Percentiles rank a stretch among this genome's conserved stretches.
phyloP scores from a whole-genome alignment of 179 eudicot genomes.

The Gypsophila paniculata region DNA sequence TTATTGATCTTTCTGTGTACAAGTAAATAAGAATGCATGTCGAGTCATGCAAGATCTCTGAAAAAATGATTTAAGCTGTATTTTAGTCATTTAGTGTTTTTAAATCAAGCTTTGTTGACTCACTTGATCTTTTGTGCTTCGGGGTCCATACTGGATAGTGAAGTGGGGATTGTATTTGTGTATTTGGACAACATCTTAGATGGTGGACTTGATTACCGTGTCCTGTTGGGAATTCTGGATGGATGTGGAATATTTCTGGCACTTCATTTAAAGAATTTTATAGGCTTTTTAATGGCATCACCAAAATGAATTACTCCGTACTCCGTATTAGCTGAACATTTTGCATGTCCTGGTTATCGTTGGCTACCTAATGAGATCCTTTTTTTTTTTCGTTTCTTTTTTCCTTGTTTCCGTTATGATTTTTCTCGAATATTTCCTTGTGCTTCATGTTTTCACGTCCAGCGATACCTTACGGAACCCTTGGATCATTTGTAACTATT shows the following conservation, averaged over 20 bases:
- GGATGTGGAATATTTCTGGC: too few species aligned
- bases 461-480: background rate
- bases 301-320: too few species aligned
- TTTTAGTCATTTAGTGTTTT: background rate
- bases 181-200: too few species aligned
- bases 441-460: background rate
- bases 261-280: too few species aligned
- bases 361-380: background rate
- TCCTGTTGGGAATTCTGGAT: too few species aligned
- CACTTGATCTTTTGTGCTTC: background rate
- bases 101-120: background rate
- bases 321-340: background rate
- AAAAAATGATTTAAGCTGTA: background rate
- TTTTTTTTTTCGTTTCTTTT: background rate
- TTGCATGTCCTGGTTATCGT: background rate
- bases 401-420: background rate
- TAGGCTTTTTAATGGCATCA: too few species aligned
- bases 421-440: background rate
- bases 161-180: background rate
- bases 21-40: too few species aligned
- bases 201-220: too few species aligned
- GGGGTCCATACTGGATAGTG: background rate
- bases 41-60: background rate
- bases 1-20: too few species aligned
- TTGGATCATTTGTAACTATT: constrained; percentile 1